Conservation (phyloP, 345 rosid genomes). For the Cardamine chenopodiifolia region DNA sequence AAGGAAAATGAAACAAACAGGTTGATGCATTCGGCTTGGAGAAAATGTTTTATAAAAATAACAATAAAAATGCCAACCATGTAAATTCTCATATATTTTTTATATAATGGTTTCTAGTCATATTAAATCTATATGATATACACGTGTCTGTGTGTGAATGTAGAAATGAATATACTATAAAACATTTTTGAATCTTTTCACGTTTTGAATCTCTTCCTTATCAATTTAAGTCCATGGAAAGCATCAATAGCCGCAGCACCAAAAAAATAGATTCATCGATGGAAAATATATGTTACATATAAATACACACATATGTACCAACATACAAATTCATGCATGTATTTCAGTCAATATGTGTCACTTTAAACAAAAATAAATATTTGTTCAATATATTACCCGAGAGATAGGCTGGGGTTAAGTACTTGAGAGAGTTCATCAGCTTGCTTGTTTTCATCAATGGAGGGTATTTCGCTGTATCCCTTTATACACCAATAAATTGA, state of each 20-base stretch:
- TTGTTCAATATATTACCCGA: conserved; percentile 56
- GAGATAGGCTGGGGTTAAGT: conserved; percentile 83
- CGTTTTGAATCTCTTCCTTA: conserved; percentile 18
- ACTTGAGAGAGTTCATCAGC: conserved; percentile 90
- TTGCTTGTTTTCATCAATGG: conserved; percentile 96
- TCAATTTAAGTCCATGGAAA: conserved; percentile 34
- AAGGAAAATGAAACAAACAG: not conserved
- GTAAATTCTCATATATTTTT: not conserved
- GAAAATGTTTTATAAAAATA: not conserved
- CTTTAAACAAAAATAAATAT: not conserved
- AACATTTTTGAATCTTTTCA: not conserved
- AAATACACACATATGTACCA: not conserved
- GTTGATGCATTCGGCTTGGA: not conserved
- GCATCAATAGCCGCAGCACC: conserved; percentile 31
- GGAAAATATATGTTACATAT: not conserved
- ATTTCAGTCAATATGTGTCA: not conserved
- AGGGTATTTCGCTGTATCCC: conserved; percentile 87
- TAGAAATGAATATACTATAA: not conserved
- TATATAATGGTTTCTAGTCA: not conserved
- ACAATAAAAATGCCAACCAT: not conserved
- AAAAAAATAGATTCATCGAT: not conserved
- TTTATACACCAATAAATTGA: conserved; percentile 19
- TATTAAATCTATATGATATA: too few species aligned
- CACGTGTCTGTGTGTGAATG: too few species aligned
- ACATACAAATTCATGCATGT: conserved; percentile 1